Percentiles rank a stretch among this genome's conserved stretches.
Conservation (phyloP, 208 protist genomes). For the Hexamita inflata region DNA sequence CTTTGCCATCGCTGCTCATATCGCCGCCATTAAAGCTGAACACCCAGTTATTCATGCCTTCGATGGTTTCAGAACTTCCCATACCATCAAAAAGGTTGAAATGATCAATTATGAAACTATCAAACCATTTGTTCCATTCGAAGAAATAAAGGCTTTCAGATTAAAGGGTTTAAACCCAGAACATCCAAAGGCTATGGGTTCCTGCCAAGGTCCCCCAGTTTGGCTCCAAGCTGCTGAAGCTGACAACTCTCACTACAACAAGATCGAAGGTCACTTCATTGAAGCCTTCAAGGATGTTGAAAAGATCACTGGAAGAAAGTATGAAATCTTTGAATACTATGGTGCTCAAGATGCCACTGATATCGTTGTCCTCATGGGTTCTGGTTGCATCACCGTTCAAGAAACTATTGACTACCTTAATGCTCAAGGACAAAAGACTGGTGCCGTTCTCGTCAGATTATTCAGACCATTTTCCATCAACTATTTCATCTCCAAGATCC, state of each 20-base stretch:
- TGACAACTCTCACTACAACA: constrained; percentile 46
- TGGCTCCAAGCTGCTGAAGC: constrained; percentile 53
- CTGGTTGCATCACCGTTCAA: constrained; percentile 31
- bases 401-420: constrained; percentile 48
- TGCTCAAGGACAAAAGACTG: constrained; percentile 51
- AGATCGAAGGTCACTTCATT: constrained; percentile 46
- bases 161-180: constrained; percentile 45
- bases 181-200: constrained; percentile 47
- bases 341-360: constrained; percentile 47
- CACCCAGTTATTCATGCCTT: constrained; percentile 53
- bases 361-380: constrained; percentile 54
- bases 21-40: constrained; percentile 48
- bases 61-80: constrained; percentile 52
- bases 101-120: constrained; percentile 28
- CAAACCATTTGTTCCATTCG: constrained; percentile 27
- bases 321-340: constrained; percentile 54
- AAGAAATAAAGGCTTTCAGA: constrained; percentile 36
- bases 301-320: constrained; percentile 47
- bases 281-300: constrained; percentile 40
- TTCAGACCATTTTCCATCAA: constrained; percentile 51
- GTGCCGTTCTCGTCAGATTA: constrained; percentile 53
- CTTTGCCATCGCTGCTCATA: constrained; percentile 51
- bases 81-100: constrained; percentile 41
- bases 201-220: constrained; percentile 46
- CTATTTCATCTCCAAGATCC: constrained; percentile 46